A percentile compares a stretch with the other conserved stretches of the same genome.
Conservation (phyloP, 2,329 filamentous ascomycete species). For the Chalaropsis thielavioides region DNA sequence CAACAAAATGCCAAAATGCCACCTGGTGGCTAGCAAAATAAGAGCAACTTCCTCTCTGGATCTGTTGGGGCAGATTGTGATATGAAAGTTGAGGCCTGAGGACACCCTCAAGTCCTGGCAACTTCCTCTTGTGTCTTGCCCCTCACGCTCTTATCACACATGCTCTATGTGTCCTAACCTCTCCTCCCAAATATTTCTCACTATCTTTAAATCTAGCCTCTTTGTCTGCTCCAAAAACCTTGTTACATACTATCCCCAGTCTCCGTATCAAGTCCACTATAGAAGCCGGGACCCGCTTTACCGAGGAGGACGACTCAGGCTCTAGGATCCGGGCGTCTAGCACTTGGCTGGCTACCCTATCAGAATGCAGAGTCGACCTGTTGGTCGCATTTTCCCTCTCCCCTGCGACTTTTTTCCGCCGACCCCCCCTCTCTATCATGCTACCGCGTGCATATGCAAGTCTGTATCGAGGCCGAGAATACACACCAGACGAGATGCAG, state of each 20-base stretch:
- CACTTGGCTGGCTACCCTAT: conserved; percentile 1
- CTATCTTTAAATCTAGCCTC: no score
- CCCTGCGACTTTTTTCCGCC: neutral
- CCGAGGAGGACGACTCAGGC: neutral
- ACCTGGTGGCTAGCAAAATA: neutral
- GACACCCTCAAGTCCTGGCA: no score
- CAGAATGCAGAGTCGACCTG: neutral
- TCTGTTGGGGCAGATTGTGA: neutral
- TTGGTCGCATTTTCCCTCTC: conserved; percentile 5
- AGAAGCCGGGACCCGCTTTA: neutral
- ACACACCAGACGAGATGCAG: neutral
- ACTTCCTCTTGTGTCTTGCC: no score
- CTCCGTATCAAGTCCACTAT: neutral
- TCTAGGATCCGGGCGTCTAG: conserved; percentile 10
- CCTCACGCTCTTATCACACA: no score
- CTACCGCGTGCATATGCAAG: neutral
- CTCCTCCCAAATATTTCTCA: no score
- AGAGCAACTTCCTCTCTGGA: neutral
- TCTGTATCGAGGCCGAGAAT: conserved; percentile 2
- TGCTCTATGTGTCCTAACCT: no score
- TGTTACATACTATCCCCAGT: no score
- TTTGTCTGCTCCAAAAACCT: no score
- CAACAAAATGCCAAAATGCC: neutral
- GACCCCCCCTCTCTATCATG: neutral
- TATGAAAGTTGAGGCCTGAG: neutral